Evolutionary conservation across 2,329 filamentous ascomycete genomes (phyloP), one percentile per base, ranked within the genome.

Genomic region (Calonectria multiphialidica): DNA sequence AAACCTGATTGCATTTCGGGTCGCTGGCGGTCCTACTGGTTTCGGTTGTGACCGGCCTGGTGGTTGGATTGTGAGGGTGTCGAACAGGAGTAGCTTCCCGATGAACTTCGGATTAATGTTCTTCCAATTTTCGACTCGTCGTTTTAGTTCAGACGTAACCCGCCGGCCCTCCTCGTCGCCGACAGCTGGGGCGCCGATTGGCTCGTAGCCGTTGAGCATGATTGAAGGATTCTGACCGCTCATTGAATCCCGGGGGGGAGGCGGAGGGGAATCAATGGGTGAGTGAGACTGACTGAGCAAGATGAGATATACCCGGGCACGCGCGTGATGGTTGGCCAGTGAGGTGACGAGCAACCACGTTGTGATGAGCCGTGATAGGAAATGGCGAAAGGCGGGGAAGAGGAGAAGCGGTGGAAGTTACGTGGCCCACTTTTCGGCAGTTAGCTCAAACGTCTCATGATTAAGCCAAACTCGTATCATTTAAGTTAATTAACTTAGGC

Each of bases 101-200:
- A 59, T 59, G 2, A 40, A 25, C 53, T 59, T 59, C 53, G 53
- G 53, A 59, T 59, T 30, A 59, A 59, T 59, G 35, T 59, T 59
- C 35, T 59, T 59, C 53, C 53, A 59, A 23, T 59, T 59, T 59
- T 59, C 53, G 53, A 59, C 53, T 37, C 53, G 53, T 59, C 53
- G 53, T 59, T 40, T 59, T 23, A 59, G 53, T 21, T 59, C 53
- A 9, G 53, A 40, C n/a, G 53, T 59, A 12, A 59, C 21, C 1
- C 53, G 53, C 7, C 35, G 53, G 53, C 15, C 53, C 53, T 59
- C 53, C 13, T 59, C 53, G 13, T 59, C 33, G 16, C 21, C 10
- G 53, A 59, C 13, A 37, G 53, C 13, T 30, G 25, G 44, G 44
- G 9, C 44, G 8, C 44, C n/a, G 44, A 47, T 21, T 21, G 44